Evolutionary conservation across 139 green algal genomes (phyloP).

Genomic region (Nannochloris sp.): DNA sequence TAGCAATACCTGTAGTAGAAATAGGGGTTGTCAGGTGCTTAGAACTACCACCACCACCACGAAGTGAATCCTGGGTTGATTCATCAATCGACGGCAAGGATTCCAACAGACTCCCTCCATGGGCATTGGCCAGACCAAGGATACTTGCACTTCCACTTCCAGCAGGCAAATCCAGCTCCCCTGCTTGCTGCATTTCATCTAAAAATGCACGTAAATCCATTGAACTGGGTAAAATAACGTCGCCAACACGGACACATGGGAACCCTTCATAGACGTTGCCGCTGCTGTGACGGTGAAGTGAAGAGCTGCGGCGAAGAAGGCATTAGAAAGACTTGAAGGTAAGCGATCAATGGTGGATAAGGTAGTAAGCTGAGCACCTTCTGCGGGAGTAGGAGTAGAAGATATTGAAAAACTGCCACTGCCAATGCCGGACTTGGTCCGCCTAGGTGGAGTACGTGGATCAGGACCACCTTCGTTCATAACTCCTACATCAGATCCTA

Average conservation of each 20-base stretch:
- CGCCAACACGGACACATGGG: constrained; percentile 29
- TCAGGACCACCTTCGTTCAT: not conserved
- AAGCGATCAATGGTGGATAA: constrained; percentile 2
- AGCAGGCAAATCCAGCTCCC: not conserved
- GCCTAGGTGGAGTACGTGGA: not conserved
- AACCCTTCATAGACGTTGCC: constrained; percentile 27
- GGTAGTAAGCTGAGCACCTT: not conserved
- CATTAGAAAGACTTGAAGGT: constrained; percentile 3
- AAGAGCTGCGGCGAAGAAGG: constrained; percentile 6
- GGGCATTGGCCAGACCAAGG: too few species aligned
- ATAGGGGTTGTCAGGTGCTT: too few species aligned
- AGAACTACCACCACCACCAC: too few species aligned
- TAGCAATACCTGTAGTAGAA: too few species aligned
- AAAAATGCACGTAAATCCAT: constrained; percentile 46
- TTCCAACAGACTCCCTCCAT: too few species aligned
- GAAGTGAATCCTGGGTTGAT: not conserved
- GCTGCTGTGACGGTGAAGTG: constrained; percentile 8
- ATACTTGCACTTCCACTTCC: too few species aligned
- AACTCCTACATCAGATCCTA: not conserved
- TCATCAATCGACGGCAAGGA: not conserved
- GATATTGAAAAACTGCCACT: too few species aligned
- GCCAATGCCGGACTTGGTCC: not conserved
- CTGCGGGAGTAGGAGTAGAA: too few species aligned
- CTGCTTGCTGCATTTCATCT: constrained; percentile 2
- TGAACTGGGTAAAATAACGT: constrained; percentile 34